A percentile compares a stretch with the other conserved stretches of the same genome.
Conservation (phyloP, 148 eudicot species). For the Vaccinium myrtillus region DNA sequence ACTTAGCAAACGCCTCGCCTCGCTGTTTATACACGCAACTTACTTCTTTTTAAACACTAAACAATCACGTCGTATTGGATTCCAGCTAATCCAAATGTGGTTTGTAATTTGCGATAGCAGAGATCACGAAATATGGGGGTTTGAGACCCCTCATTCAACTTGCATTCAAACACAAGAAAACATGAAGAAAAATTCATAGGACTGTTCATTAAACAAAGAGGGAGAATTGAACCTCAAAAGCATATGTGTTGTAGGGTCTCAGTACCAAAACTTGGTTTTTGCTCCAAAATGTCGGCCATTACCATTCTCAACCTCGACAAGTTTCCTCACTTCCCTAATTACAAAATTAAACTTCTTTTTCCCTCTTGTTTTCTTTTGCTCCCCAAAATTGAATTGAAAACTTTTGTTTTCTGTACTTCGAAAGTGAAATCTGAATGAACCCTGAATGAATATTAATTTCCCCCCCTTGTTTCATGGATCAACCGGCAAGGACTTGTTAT, state of each 20-base stretch:
- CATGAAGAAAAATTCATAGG: not conserved
- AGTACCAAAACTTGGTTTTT: constrained; percentile 26
- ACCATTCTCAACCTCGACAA: constrained; percentile 28
- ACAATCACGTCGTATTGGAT: not conserved
- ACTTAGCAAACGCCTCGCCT: too few relatives aligned
- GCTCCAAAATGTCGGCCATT: constrained; percentile 43
- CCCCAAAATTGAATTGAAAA: not conserved
- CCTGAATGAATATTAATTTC: not conserved
- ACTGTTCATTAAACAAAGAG: not conserved
- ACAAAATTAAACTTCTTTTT: not conserved
- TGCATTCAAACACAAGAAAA: not conserved
- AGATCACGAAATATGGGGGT: constrained; percentile 22
- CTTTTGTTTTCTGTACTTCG: not conserved
- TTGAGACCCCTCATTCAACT: not conserved
- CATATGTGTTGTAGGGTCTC: not conserved
- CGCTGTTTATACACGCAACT: too few relatives aligned
- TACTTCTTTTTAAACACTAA: not conserved
- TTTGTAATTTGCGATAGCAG: not conserved
- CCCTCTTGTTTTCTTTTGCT: not conserved
- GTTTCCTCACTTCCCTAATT: constrained; percentile 27
- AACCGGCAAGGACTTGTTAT: constrained; percentile 48
- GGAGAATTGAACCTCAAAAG: not conserved
- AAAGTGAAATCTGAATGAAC: not conserved
- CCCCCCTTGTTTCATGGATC: constrained; percentile 45
- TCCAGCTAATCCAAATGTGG: not conserved